Base-by-base conservation (phyloP, 2,329 filamentous ascomycete species). In the Gnomoniopsis sp. region DNA sequence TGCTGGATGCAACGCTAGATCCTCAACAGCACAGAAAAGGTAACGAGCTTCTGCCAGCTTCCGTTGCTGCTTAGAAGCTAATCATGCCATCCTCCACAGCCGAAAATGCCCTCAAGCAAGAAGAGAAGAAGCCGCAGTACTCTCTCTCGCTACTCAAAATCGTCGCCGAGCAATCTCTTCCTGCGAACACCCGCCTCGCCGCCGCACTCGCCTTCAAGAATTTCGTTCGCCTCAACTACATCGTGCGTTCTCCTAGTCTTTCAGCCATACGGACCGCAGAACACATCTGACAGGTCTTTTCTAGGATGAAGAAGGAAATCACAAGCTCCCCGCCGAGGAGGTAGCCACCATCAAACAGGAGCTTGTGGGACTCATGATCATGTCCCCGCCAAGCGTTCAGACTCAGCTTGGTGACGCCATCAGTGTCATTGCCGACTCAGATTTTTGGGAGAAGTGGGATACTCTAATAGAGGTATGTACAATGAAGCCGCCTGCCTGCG, bases 141-240 rank as follows among this genome's bases (percentile, higher is more conserved):
- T 96, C 93, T 17, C 82, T 98, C 53, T 82, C 83, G 57, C 86
- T 99, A 56, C 88, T 99, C 54, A 92, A 93, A 68, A 96, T 98
- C 70, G 91, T 96, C 68, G 91, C 90, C 64, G 86, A 88, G 65
- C 84, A 87, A 58, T 78, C 83, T 46, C 84, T 89, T 63, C 87
- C 91, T 44, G 76, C 81, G 64, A 93, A 90, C 68, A 95, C 90
- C 62, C 88, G 95, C 63, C 86, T 99, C 46, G 86, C 93, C 7
- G 91, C 90, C 68, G 91, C 95, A 30, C 82, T 99, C 61, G 95
- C 90, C 78, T 99, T 99, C 84, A 99, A 99, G 78, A 99, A 99
- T 79, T 96, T 96, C 74, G 92, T 99, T 70, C 89, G 90, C 74
- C 86, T 89, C 71, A 95, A 92, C 79, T 99, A 96, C 86, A 90